phyloP scores from a whole-genome alignment of 2,329 filamentous ascomycete species.

The Calonectria pseudoturangicola region DNA sequence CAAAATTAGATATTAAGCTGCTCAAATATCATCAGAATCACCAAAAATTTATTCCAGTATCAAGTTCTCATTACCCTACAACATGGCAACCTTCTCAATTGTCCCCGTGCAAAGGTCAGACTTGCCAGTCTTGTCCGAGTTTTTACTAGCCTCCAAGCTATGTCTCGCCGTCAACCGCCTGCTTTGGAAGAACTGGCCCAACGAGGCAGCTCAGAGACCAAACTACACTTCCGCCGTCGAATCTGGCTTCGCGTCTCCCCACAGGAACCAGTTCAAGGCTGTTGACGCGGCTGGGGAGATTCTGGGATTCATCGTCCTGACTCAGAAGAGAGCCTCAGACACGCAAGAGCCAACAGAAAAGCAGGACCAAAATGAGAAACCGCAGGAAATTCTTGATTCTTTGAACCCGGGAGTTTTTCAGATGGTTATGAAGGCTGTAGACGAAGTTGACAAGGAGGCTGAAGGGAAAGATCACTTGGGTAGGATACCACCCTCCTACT shows the following conservation, averaged over 20 bases:
- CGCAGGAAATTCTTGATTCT: neutral
- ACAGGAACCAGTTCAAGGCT: constrained; percentile 18
- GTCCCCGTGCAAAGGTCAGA: constrained; percentile 23
- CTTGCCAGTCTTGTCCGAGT: constrained; percentile 17
- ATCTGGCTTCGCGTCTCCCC: neutral
- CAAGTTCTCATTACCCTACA: neutral
- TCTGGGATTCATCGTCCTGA: constrained; percentile 34
- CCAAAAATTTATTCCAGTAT: neutral
- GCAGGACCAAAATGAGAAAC: neutral
- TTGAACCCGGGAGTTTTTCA: constrained; percentile 23
- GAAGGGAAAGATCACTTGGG: constrained; percentile 22
- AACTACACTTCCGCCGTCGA: constrained; percentile 16
- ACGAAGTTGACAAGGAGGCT: constrained; percentile 14
- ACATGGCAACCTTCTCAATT: constrained; percentile 3
- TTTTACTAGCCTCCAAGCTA: constrained; percentile 34
- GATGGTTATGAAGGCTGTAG: neutral
- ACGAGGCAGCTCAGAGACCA: constrained; percentile 21
- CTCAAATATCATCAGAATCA: neutral
- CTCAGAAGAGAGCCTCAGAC: neutral
- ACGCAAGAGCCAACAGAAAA: neutral
- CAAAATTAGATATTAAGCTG: neutral
- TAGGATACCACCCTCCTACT: neutral
- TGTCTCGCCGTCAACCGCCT: constrained; percentile 36
- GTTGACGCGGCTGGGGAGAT: constrained; percentile 33
- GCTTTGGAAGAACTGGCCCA: constrained; percentile 36